Evolutionary conservation across 2,329 filamentous ascomycete species (phyloP).

Genomic region (Alternaria infectoria): DNA sequence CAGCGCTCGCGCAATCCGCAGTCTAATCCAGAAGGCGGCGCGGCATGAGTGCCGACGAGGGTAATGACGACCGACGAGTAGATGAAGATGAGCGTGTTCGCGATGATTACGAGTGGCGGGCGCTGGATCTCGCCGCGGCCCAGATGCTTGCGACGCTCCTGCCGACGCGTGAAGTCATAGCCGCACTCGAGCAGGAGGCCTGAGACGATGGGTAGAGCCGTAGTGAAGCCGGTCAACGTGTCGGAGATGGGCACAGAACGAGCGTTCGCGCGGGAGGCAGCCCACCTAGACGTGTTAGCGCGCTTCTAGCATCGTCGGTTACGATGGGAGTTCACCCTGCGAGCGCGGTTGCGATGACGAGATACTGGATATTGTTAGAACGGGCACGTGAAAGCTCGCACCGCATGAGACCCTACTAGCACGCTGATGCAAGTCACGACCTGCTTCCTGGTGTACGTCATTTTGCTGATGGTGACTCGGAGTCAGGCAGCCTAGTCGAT

Average conservation of each 20-base stretch:
- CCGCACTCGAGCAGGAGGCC: slow-evolving; percentile 52
- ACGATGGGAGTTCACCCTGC: slow-evolving; percentile 36
- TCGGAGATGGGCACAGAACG: slow-evolving; percentile 53
- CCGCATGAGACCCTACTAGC: slow-evolving; percentile 33
- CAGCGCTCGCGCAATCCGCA: slow-evolving; percentile 66
- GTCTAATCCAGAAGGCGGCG: slow-evolving; percentile 47
- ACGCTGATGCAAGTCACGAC: slow-evolving; percentile 49
- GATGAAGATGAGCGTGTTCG: slow-evolving; percentile 48
- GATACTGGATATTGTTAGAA: slow-evolving; percentile 43
- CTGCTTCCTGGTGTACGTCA: slow-evolving; percentile 49
- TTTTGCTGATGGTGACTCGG: slow-evolving; percentile 13
- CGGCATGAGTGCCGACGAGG: slow-evolving; percentile 52
- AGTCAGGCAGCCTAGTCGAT: background rate
- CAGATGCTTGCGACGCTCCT: slow-evolving; percentile 36
- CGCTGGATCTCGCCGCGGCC: slow-evolving; percentile 43
- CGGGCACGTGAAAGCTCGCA: background rate
- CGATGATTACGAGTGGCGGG: slow-evolving; percentile 47
- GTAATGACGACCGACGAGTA: slow-evolving; percentile 54
- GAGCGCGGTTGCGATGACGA: slow-evolving; percentile 49
- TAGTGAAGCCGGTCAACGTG: slow-evolving; percentile 49
- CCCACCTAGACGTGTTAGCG: slow-evolving; percentile 34
- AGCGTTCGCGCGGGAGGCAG: slow-evolving; percentile 34
- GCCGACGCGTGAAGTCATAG: slow-evolving; percentile 42
- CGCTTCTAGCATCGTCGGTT: background rate
- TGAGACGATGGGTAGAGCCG: slow-evolving; percentile 52